phyloP scores from a whole-genome alignment of 495 filamentous ascomycete genomes.

The Staphylotrichum longicolle region DNA sequence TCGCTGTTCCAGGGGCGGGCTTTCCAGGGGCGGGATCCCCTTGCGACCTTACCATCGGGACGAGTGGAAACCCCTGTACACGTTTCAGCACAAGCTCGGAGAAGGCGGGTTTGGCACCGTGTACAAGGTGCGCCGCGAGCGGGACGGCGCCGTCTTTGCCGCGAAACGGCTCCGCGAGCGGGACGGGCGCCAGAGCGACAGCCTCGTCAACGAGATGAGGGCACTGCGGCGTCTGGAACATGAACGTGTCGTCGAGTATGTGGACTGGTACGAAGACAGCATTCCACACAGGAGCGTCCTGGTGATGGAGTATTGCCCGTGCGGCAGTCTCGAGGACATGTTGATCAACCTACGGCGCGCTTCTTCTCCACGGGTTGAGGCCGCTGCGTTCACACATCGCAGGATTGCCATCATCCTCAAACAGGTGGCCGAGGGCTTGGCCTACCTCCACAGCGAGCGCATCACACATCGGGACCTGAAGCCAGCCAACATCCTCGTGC shows the following conservation, averaged over 20 bases:
- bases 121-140: neutral
- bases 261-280: neutral
- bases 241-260: neutral
- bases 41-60: neutral
- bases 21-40: neutral
- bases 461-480: slow-evolving; percentile 5
- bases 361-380: too few species aligned
- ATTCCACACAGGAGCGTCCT: neutral
- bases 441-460: neutral
- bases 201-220: neutral
- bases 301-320: slow-evolving; percentile 7
- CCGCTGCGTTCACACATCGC: neutral
- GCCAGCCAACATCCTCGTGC: slow-evolving; percentile 11
- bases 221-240: neutral
- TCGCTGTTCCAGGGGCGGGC: neutral
- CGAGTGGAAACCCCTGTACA: neutral
- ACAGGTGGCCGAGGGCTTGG: slow-evolving; percentile 3
- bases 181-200: neutral
- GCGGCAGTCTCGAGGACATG: neutral
- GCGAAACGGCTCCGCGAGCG: neutral
- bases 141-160: slow-evolving; percentile 10
- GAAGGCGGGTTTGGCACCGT: neutral
- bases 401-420: neutral
- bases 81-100: neutral
- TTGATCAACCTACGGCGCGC: neutral